A percentile compares a stretch with the other conserved stretches of the same genome.
Conservation (phyloP, 1,284 basidiomycete genomes). For the Tilletia walkeri region DNA sequence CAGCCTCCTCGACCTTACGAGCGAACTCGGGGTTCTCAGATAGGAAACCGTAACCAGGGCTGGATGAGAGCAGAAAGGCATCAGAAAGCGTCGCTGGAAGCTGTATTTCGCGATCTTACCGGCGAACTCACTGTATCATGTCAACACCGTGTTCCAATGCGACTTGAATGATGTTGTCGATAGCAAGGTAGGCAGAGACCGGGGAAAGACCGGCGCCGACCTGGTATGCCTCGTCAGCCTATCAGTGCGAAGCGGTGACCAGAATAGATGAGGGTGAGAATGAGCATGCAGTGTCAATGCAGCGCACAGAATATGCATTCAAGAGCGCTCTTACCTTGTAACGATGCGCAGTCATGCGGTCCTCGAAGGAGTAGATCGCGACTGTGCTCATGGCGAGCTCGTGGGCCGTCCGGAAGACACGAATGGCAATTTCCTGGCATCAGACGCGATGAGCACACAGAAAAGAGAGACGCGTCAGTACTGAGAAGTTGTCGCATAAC, state of each 20-base stretch:
- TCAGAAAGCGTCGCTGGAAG: neutral
- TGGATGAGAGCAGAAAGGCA: neutral
- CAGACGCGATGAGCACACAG: neutral
- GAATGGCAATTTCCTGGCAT: conserved; percentile 93
- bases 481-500: neutral
- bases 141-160: conserved; percentile 85
- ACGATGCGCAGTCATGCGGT: conserved; percentile 92
- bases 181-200: conserved; percentile 92
- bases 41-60: conserved; percentile 79
- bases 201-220: conserved; percentile 94
- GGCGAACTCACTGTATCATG: conserved; percentile 85
- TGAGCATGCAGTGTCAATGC: neutral
- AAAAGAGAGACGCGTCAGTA: neutral
- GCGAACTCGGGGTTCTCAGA: conserved; percentile 96
- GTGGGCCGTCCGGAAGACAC: conserved; percentile 97
- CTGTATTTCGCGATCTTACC: neutral
- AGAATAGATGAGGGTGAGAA: no score
- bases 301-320: no score
- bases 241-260: conserved; percentile 5
- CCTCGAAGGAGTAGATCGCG: conserved; percentile 95
- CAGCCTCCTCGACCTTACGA: conserved; percentile 92
- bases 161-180: conserved; percentile 83
- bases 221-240: conserved; percentile 98
- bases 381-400: conserved; percentile 99
- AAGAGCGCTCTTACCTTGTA: conserved; percentile 68